Percentiles rank a stretch among this genome's conserved stretches.
Conservation (phyloP, 2,329 filamentous ascomycete species). For the Cordyceps tenuipes region DNA sequence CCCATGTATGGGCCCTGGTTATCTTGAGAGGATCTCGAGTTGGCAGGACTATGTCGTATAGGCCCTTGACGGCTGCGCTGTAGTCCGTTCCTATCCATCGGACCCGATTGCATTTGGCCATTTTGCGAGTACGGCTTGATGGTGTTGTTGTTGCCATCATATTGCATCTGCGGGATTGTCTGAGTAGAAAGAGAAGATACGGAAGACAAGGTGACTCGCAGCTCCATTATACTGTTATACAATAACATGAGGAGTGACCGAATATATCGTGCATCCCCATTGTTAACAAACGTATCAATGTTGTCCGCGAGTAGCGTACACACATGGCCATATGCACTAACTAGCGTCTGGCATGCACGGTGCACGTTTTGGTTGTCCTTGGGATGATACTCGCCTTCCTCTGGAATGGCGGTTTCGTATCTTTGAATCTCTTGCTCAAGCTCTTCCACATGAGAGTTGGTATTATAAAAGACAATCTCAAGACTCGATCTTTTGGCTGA, state of each 20-base stretch:
- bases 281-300: slow-evolving; percentile 56
- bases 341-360: slow-evolving; percentile 53
- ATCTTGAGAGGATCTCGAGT: slow-evolving; percentile 28
- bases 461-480: slow-evolving; percentile 60
- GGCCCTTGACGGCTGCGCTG: slow-evolving; percentile 27
- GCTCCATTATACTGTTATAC: slow-evolving; percentile 61
- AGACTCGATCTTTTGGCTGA: slow-evolving; percentile 54
- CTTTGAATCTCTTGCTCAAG: slow-evolving; percentile 57
- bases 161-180: slow-evolving; percentile 12
- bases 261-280: slow-evolving; percentile 59
- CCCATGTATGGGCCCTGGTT: slow-evolving; percentile 43
- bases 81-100: slow-evolving; percentile 2
- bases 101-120: slow-evolving; percentile 34
- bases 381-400: slow-evolving; percentile 37
- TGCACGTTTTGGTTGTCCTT: slow-evolving; percentile 57
- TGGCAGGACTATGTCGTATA: slow-evolving; percentile 41
- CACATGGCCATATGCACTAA: slow-evolving; percentile 58
- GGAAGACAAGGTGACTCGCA: slow-evolving; percentile 45
- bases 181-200: slow-evolving; percentile 20
- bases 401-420: slow-evolving; percentile 41
- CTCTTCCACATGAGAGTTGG: slow-evolving; percentile 57
- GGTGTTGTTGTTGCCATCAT: slow-evolving; percentile 34
- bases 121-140: slow-evolving; percentile 37
- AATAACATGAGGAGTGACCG: slow-evolving; percentile 54
- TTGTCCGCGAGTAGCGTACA: slow-evolving; percentile 53